A percentile compares a stretch with the other conserved stretches of the same genome.
Evolutionary conservation across 352 stramenopile genomes (phyloP).

Genomic region (Globisporangium paddicum): DNA sequence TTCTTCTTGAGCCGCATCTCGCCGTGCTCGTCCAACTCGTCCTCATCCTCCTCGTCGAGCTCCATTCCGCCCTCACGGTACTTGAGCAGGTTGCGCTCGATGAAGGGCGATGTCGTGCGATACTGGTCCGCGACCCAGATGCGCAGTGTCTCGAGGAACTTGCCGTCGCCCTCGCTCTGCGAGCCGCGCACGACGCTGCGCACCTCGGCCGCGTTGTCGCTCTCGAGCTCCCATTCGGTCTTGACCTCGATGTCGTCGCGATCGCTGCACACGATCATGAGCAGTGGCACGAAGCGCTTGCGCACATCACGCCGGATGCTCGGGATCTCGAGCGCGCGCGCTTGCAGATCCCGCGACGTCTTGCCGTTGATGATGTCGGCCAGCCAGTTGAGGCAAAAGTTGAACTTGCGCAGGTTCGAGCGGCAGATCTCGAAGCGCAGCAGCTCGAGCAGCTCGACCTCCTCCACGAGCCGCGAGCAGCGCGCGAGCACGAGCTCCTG

Average conservation of each 20-base stretch:
- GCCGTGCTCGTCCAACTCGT: conserved; percentile 7
- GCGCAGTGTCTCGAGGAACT: conserved; percentile 74
- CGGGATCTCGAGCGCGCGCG: conserved; percentile 71
- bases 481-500: conserved; percentile 70
- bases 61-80: conserved; percentile 65
- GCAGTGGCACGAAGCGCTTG: conserved; percentile 75
- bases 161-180: conserved; percentile 56
- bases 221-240: conserved; percentile 82
- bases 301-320: conserved; percentile 72
- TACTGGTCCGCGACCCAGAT: conserved; percentile 87
- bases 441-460: conserved; percentile 73
- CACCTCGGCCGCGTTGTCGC: conserved; percentile 62
- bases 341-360: conserved; percentile 64
- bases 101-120: conserved; percentile 80
- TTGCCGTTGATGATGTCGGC: conserved; percentile 81
- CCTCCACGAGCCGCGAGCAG: conserved; percentile 51
- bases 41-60: conserved; percentile 37
- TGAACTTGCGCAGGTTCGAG: conserved; percentile 84
- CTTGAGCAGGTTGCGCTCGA: conserved; percentile 79
- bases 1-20: conserved; percentile 9
- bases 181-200: conserved; percentile 51
- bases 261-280: conserved; percentile 73
- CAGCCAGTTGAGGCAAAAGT: conserved; percentile 80
- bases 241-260: conserved; percentile 82
- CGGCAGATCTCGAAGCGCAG: conserved; percentile 85